Evolutionary conservation across 129 eudicot genomes (phyloP), one percentile per base, ranked within the genome.

Genomic region (Helichrysum umbraculigerum): DNA sequence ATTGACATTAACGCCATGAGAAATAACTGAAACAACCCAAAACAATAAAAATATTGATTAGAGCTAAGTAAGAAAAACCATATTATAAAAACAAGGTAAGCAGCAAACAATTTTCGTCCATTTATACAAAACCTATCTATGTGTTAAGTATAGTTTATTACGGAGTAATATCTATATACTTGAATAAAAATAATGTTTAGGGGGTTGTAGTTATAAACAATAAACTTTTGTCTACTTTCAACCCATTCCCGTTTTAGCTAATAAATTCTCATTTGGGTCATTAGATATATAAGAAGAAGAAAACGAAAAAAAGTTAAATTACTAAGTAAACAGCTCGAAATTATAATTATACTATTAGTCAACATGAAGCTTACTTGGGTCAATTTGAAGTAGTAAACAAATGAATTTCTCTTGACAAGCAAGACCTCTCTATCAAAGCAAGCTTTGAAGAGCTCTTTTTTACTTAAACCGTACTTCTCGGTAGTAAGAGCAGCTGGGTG

Each of bases 401-500:
- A 85, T 28, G 89, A 77, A 76, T 85, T 88, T 56, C 92, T 85
- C 82, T 88, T 80, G 81, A 88, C 81, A 28, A 88, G 85, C 70
- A 88, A 47, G 63, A 76, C n/a, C 77, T 88, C 92, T 71, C 89
- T 80, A n/a, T 81, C 79, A 1, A 68, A 14, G 34, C 81, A 85
- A 5, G 92, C 82, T 73, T 88, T 85, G 22, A 88, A 58, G 61
- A 87, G 79, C 68, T 87, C 89, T 52, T 51, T 87, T 39, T 74
- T 82, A 16, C 79, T 77, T 51, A 85, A 29, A 73, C 89, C 87
- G 21, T 82, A 87, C 51, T 73, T 82, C 32, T 78, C 16, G 39
- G 83, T 85, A 0, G 92, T 69, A 76, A 87, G 79, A 69, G 92
- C 92, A 11, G 89, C 92, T 0, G 92, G 89, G 64, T 87, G 91